Evolutionary conservation across 371 early-diverging fungal species (phyloP).

Genomic region (Lichtheimia hyalospora): DNA sequence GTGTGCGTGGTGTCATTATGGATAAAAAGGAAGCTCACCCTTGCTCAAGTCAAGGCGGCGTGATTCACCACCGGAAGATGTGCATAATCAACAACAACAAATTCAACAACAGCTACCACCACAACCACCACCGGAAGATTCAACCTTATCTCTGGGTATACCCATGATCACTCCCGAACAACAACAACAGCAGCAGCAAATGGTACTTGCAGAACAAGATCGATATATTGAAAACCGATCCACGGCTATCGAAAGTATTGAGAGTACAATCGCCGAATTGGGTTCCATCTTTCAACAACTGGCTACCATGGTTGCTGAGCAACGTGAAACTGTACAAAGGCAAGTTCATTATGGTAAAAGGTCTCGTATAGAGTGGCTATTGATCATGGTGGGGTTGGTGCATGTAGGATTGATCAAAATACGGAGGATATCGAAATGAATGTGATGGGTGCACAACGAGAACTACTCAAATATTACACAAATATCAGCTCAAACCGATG

Average conservation of each 20-base stretch:
- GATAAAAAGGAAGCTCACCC: constrained; percentile 55
- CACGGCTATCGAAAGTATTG: constrained; percentile 92
- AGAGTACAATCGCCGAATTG: constrained; percentile 96
- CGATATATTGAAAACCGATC: constrained; percentile 83
- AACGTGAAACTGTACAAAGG: constrained; percentile 93
- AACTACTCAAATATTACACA: constrained; percentile 88
- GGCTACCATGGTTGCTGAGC: constrained; percentile 92
- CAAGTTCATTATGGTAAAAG: constrained; percentile 18
- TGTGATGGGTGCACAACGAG: constrained; percentile 87
- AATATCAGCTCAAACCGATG: constrained; percentile 91
- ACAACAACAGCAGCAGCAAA: constrained; percentile 65
- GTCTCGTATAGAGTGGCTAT: neutral
- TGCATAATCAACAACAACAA: constrained; percentile 30
- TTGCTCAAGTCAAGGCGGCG: constrained; percentile 52
- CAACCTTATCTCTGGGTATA: constrained; percentile 47
- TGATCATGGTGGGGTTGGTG: neutral
- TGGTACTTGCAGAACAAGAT: constrained; percentile 53
- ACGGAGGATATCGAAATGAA: constrained; percentile 91
- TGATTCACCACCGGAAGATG: constrained; percentile 36
- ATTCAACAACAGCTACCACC: constrained; percentile 22
- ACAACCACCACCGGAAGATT: constrained; percentile 29
- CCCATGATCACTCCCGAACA: constrained; percentile 50
- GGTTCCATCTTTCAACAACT: constrained; percentile 95
- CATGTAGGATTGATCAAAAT: constrained; percentile 89
- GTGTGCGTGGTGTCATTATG: neutral